Evolutionary conservation across 2,329 filamentous ascomycete species (phyloP).

Genomic region (Fusarium gaditjirri): DNA sequence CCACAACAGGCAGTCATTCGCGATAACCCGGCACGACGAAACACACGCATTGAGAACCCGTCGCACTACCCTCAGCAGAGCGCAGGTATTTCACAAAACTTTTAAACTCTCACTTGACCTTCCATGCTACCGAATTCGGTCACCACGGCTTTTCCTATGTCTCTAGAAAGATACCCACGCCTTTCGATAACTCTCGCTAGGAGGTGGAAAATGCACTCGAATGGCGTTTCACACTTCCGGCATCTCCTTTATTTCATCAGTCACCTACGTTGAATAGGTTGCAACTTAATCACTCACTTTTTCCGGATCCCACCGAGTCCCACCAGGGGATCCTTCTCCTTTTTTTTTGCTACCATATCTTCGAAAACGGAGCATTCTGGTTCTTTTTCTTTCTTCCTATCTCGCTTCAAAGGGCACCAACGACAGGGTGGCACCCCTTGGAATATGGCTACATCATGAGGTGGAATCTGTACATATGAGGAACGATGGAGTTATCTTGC

Average conservation of each 20-base stretch:
- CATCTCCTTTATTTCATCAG: slow-evolving; percentile 22
- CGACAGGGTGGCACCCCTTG: slow-evolving; percentile 3
- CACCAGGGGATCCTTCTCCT: background rate
- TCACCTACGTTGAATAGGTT: background rate
- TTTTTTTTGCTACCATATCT: slow-evolving; percentile 11
- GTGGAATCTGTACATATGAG: slow-evolving; percentile 44
- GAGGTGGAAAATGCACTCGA: slow-evolving; percentile 41
- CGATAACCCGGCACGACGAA: slow-evolving; percentile 90
- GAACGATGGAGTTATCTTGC: slow-evolving; percentile 20
- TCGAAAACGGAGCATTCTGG: slow-evolving; percentile 14
- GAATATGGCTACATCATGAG: slow-evolving; percentile 42
- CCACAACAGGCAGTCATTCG: slow-evolving; percentile 77
- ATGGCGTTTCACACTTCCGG: slow-evolving; percentile 32
- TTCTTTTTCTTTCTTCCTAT: slow-evolving; percentile 2
- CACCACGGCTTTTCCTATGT: slow-evolving; percentile 35
- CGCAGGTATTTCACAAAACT: slow-evolving; percentile 96
- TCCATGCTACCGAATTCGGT: slow-evolving; percentile 7
- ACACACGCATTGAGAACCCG: slow-evolving; percentile 93
- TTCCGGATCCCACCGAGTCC: background rate
- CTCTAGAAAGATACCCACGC: slow-evolving; percentile 43
- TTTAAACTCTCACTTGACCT: slow-evolving; percentile 63
- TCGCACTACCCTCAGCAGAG: slow-evolving; percentile 91
- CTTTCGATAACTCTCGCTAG: slow-evolving; percentile 43
- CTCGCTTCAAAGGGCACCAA: slow-evolving; percentile 17
- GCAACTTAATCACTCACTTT: slow-evolving; percentile 34